Evolutionary conservation across 2,329 filamentous ascomycete species (phyloP).

Genomic region (Trichoderma sp.): DNA sequence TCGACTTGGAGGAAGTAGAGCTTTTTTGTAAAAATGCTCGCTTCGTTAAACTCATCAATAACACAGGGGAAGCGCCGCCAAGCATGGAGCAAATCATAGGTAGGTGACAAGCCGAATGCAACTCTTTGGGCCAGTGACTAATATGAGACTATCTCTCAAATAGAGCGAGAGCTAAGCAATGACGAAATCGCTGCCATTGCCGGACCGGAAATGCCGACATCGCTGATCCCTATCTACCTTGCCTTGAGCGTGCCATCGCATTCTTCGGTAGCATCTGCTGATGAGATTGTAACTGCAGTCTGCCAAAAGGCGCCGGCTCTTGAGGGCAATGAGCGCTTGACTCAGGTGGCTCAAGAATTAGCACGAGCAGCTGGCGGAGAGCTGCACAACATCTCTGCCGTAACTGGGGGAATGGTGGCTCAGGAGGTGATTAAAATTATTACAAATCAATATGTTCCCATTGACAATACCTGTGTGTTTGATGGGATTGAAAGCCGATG

Average conservation of each 20-base stretch:
- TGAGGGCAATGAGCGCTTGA: conserved; percentile 48
- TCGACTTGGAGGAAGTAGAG: conserved; percentile 75
- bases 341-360: conserved; percentile 61
- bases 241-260: conserved; percentile 58
- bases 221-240: conserved; percentile 67
- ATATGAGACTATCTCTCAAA: conserved; percentile 10
- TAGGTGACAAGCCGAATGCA: conserved; percentile 39
- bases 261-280: conserved; percentile 42
- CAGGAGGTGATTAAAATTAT: conserved; percentile 94
- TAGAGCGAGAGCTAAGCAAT: conserved; percentile 55
- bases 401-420: conserved; percentile 89
- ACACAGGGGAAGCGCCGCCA: conserved; percentile 42
- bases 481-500: conserved; percentile 65
- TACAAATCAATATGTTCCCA: conserved; percentile 69
- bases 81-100: conserved; percentile 53
- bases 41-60: conserved; percentile 83
- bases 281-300: conserved; percentile 53
- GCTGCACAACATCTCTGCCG: conserved; percentile 85
- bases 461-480: conserved; percentile 69
- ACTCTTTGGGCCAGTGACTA: neutral
- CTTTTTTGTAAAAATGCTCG: conserved; percentile 93
- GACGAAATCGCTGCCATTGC: conserved; percentile 52
- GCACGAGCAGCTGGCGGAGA: conserved; percentile 79
- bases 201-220: conserved; percentile 50
- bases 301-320: conserved; percentile 46